Percentiles rank a stretch among this genome's conserved stretches.
These are phyloP conservation scores for Candida sp. DNA, from an alignment of 1,139 yeast genomes.

Conservation along the genomic window DNA sequence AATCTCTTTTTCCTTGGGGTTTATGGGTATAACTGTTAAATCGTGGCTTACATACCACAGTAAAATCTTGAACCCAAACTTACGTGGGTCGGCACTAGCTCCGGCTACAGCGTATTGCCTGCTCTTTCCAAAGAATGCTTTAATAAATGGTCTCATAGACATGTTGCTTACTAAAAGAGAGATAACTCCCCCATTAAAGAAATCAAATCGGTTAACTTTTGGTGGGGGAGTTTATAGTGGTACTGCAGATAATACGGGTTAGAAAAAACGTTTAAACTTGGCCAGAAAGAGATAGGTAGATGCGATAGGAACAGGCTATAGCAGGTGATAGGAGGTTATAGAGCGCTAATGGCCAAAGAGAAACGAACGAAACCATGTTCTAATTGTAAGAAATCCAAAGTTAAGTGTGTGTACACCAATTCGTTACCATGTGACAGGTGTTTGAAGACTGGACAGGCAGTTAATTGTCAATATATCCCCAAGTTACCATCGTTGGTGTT, in stretches of 20 bases:
- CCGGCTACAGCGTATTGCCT: conserved; percentile 71
- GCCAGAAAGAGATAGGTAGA: background rate
- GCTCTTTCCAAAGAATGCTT: conserved; percentile 47
- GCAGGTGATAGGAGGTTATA: background rate
- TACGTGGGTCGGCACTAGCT: conserved; percentile 61
- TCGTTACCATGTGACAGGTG: conserved; percentile 61
- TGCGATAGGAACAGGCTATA: background rate
- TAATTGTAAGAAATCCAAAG: conserved; percentile 61
- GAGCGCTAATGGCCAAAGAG: conserved; percentile 31
- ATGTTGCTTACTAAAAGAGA: conserved; percentile 11
- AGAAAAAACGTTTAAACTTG: background rate
- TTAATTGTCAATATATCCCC: conserved; percentile 53
- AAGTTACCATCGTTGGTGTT: conserved; percentile 47
- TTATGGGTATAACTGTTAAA: conserved; percentile 65
- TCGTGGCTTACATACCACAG: conserved; percentile 62
- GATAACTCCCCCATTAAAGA: background rate
- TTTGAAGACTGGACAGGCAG: conserved; percentile 41
- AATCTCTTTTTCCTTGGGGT: conserved; percentile 50
- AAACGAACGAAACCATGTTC: conserved; percentile 60
- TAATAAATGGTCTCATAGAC: conserved; percentile 40
- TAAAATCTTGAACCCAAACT: conserved; percentile 70
- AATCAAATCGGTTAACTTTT: background rate
- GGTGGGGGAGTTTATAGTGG: background rate
- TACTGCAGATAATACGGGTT: too few species aligned
- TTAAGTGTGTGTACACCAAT: conserved; percentile 51